Evolutionary conservation across 2,329 filamentous ascomycete genomes (phyloP), one percentile per base, ranked within the genome.

Genomic region (Podosphaera aphanis): DNA sequence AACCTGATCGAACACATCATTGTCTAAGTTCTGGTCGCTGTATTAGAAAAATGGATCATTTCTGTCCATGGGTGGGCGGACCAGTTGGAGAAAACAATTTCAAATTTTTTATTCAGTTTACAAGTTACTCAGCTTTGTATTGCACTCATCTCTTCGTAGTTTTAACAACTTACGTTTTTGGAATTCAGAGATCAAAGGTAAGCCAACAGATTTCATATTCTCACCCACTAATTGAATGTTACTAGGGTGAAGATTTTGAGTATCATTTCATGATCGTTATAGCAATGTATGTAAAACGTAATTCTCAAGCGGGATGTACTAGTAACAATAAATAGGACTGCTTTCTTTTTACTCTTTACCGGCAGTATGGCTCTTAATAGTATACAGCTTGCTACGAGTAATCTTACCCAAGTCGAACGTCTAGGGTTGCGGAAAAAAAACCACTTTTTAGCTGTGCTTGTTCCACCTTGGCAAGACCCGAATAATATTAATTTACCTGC

Each of bases 21-120:
- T 92, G 81, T 56, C 77, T 77, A 45, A 83, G 93, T 57, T 66
- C 74, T 92, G 93, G 62, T 74, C 80, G 84, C 38, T 95, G 88
- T 57, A 80, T 93, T 19, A 66, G 71, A 36, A 90, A 90, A 56
- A 90, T 94, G 80, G 88, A 95, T 51, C 88, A 95, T 58, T 90
- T 86, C 56, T 98, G 90, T 57, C 90, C 88, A 0, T 95, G 77
- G 81, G 86, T 93, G n/a, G 88, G 88, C 3, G 90, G 88, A 19
- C 82, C 93, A 52, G 77, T 98, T 8, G 80, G 77, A 0, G 86
- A 94, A 59, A 85, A 75, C 1, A 75, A 79, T 2, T 86, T 88
- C 65, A 94, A 94, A 56, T 94, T 83, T 62, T 95, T 98, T 57
- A 66, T 85, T 10, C 90, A 94, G 53, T 93, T 94, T 57, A 75